A percentile compares a stretch with the other conserved stretches of the same genome.
Evolutionary conservation across 2,329 filamentous ascomycete species (phyloP).

Genomic region (Tolypocladium sp.): DNA sequence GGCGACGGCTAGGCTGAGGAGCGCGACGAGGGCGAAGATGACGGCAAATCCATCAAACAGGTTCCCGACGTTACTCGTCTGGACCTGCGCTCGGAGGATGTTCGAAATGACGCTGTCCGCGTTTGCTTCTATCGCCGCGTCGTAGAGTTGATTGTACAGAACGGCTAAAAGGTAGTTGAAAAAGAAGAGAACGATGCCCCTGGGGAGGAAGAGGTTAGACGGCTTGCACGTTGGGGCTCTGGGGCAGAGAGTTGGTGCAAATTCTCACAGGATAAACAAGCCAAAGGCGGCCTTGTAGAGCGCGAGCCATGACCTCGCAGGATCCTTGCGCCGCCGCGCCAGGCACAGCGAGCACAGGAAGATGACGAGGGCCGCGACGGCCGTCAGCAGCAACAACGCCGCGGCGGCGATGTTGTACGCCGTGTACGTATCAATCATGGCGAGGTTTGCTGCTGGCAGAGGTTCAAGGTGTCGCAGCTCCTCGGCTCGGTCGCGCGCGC

Average conservation of each 20-base stretch:
- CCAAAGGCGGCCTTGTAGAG: slow-evolving; percentile 15
- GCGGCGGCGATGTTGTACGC: background rate
- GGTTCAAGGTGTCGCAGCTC: background rate
- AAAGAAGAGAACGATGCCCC: background rate
- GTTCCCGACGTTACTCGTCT: slow-evolving; percentile 2
- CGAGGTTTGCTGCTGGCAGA: background rate
- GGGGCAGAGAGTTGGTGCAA: background rate
- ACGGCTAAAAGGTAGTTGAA: background rate
- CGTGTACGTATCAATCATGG: background rate
- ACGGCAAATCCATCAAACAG: slow-evolving; percentile 3
- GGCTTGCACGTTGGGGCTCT: background rate
- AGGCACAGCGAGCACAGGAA: slow-evolving; percentile 13
- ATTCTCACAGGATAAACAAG: slow-evolving; percentile 14
- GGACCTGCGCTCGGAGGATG: background rate
- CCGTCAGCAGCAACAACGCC: slow-evolving; percentile 5
- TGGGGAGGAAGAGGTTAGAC: background rate
- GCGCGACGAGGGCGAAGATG: slow-evolving; percentile 13
- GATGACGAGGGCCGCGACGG: slow-evolving; percentile 9
- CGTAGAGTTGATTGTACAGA: slow-evolving; percentile 1
- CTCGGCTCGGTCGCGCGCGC: background rate
- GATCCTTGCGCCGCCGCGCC: slow-evolving; percentile 11
- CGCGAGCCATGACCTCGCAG: slow-evolving; percentile 12
- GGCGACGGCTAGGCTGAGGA: slow-evolving; percentile 12
- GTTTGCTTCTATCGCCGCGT: background rate
- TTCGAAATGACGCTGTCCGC: background rate